These are phyloP conservation scores for Aureobasidium namibiae DNA, from an alignment of 2,329 filamentous ascomycete genomes.

Conservation along the genomic window DNA sequence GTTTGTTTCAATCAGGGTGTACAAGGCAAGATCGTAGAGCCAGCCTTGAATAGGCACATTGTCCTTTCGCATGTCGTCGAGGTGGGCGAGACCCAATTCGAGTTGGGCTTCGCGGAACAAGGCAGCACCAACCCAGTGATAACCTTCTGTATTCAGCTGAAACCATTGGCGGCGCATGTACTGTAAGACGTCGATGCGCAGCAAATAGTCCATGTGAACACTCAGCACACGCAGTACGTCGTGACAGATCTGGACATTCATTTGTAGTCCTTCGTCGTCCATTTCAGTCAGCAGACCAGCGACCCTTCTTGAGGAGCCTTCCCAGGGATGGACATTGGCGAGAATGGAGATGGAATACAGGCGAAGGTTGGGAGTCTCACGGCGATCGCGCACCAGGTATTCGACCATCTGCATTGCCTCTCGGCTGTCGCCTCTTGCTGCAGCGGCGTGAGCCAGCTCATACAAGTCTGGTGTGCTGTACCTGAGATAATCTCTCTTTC, in stretches of 20 bases:
- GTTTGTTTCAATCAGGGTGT: conserved; percentile 60
- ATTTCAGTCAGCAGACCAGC: conserved; percentile 64
- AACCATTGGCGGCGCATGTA: conserved; percentile 71
- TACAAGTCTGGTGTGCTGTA: conserved; percentile 33
- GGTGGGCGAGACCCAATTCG: conserved; percentile 65
- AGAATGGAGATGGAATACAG: conserved; percentile 70
- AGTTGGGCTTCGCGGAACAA: conserved; percentile 73
- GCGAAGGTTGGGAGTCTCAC: conserved; percentile 46
- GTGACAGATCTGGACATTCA: conserved; percentile 62
- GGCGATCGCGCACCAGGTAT: conserved; percentile 50
- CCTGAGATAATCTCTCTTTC: conserved; percentile 1
- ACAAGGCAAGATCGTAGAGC: conserved; percentile 72
- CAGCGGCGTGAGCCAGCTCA: conserved; percentile 38
- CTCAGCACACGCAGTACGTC: conserved; percentile 65
- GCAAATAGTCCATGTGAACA: conserved; percentile 76
- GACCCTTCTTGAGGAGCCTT: conserved; percentile 61
- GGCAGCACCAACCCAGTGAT: conserved; percentile 61
- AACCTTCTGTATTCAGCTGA: conserved; percentile 51
- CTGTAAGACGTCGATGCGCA: conserved; percentile 62
- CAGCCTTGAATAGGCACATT: conserved; percentile 54
- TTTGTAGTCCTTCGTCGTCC: conserved; percentile 50
- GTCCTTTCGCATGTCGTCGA: conserved; percentile 58
- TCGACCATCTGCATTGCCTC: conserved; percentile 43
- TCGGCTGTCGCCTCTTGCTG: conserved; percentile 30
- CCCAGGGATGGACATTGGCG: conserved; percentile 54